Evolutionary conservation across 75 land plant species (phyloP).

Genomic region (Larix kaempferi): DNA sequence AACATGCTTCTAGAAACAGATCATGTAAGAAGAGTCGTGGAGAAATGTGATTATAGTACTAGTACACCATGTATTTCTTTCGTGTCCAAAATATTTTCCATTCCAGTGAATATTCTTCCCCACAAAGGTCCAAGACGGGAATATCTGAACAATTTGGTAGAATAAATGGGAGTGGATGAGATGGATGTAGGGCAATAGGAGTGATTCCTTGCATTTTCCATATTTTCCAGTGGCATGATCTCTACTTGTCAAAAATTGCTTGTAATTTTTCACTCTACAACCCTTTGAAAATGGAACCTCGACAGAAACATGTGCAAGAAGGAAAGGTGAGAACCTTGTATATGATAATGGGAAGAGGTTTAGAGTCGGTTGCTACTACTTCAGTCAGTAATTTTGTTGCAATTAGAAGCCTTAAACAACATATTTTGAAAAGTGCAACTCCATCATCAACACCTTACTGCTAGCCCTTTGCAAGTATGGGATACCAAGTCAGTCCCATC

Average conservation of each 20-base stretch:
- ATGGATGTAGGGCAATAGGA: constrained; percentile 60
- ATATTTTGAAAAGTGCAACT: constrained; percentile 86
- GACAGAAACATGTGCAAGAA: constrained; percentile 71
- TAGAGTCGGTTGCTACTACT: constrained; percentile 58
- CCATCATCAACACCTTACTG: constrained; percentile 68
- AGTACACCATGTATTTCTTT: constrained; percentile 79
- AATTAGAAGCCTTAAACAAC: constrained; percentile 80
- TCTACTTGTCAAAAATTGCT: constrained; percentile 63
- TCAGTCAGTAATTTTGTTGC: constrained; percentile 87
- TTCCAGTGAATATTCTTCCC: constrained; percentile 77
- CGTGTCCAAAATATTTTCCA: constrained; percentile 94
- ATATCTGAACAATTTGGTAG: constrained; percentile 19
- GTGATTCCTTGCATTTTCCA: constrained; percentile 91
- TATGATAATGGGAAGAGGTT: constrained; percentile 92
- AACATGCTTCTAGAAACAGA: constrained; percentile 53
- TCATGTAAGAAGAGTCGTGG: constrained; percentile 60
- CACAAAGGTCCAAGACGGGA: constrained; percentile 64
- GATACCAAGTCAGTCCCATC: constrained; percentile 81
- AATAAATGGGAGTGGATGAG: constrained; percentile 43
- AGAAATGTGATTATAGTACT: constrained; percentile 64
- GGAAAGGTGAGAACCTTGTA: constrained; percentile 75
- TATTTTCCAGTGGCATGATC: constrained; percentile 83
- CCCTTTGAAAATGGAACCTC: constrained; percentile 51
- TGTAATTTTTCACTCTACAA: constrained; percentile 82
- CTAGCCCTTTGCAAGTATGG: constrained; percentile 91